Evolutionary conservation across 306 rosid genomes (phyloP).

Genomic region (Trifolium subterraneum): DNA sequence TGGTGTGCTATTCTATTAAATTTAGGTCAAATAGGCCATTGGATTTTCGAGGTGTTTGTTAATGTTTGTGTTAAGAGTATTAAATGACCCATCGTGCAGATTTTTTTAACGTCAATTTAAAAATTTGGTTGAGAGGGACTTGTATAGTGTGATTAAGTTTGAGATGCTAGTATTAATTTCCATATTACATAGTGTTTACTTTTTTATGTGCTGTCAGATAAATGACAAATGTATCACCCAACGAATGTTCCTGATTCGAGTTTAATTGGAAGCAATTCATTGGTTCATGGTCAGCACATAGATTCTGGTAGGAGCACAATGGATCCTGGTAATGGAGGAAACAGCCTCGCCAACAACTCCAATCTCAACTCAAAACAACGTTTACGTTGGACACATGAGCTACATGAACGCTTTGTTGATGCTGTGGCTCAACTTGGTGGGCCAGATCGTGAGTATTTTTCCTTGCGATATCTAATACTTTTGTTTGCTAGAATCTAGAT

Average conservation of each 20-base stretch:
- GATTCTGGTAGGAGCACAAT: slow-evolving; percentile 62
- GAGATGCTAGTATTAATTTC: slow-evolving; percentile 33
- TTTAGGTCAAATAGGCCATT: slow-evolving; percentile 4
- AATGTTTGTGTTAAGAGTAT: background rate
- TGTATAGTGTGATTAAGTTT: slow-evolving; percentile 13
- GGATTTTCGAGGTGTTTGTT: background rate
- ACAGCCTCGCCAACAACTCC: slow-evolving; percentile 59
- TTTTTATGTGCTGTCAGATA: slow-evolving; percentile 50
- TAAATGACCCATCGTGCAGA: background rate
- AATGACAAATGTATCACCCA: slow-evolving; percentile 76
- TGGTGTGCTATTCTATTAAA: slow-evolving; percentile 12
- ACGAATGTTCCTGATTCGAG: slow-evolving; percentile 59
- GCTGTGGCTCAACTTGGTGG: slow-evolving; percentile 99
- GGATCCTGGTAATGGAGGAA: slow-evolving; percentile 78
- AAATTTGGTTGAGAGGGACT: background rate
- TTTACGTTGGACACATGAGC: slow-evolving; percentile 94
- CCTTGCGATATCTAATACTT: slow-evolving; percentile 35
- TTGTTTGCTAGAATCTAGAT: slow-evolving; percentile 34
- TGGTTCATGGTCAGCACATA: slow-evolving; percentile 61
- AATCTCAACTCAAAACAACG: slow-evolving; percentile 86
- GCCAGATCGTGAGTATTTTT: slow-evolving; percentile 90
- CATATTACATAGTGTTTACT: slow-evolving; percentile 36
- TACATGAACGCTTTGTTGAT: slow-evolving; percentile 95
- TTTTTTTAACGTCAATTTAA: background rate
- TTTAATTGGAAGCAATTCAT: slow-evolving; percentile 56